Base-by-base conservation (phyloP, 139 green algal species). In the Coelastrella sp. region DNA sequence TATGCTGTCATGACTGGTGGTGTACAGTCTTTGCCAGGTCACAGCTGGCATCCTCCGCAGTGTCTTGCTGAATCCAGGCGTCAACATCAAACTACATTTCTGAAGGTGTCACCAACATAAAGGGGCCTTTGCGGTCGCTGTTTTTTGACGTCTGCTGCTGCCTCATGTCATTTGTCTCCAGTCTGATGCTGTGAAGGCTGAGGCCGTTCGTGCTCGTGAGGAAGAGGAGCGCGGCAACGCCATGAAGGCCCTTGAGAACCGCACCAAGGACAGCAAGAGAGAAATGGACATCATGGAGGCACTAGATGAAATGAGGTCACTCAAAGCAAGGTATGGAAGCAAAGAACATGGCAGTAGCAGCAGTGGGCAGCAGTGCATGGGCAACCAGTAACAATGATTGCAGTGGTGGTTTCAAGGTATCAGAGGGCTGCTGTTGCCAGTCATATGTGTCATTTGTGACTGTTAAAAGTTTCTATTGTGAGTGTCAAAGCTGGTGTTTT, bases 251-350 rank as follows among this genome's bases (percentile, higher is more conserved):
- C 90, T 99, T 73, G 97, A 99, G 89, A 99, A 99, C 88, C 88
- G 95, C 15, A 98, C 96, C 19, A 71, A 96, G 45, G 97, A 98
- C 87, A 94, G 84, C 89, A 98, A 98, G 88, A 87, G 91, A 5
- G 97, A 99, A 89, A 98, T 99, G 97, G 97, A 99, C 91, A 96
- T 98, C 64, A 91, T 99, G 88, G 91, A 91, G 2, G 95, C 96
- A 7, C 84, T 99, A 78, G 97, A 99, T 63, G 97, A 99, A 87
- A 96, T 98, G 93, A 89, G 91, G 48, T 91, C 85, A 23, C 86
- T 98, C 5, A 97, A 96, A 43, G 86, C 86, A 25, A 74, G 88
- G 71, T 84, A 40, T 27, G 53, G 27, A 23, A 37, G 4, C 2
- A 17, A 27, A 38, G 57, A 38, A 87, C 30, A 8, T 25, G 64